Percentiles rank a stretch among this genome's conserved stretches.
Evolutionary conservation across 805 yeast genomes (phyloP).

Genomic region (Metschnikowia peoriensis): DNA sequence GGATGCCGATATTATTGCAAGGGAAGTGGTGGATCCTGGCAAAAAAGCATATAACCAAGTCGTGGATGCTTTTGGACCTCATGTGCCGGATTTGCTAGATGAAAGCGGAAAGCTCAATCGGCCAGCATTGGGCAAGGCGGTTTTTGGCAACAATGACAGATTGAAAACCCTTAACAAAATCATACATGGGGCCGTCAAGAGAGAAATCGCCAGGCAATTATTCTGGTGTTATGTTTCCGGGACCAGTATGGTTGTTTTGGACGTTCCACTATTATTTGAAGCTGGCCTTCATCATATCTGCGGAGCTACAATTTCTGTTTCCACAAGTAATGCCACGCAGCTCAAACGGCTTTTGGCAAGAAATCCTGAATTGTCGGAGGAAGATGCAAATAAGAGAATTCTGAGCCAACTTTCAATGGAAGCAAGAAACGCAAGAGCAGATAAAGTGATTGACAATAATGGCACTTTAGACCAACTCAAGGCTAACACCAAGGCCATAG

Average conservation of each 20-base stretch:
- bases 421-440: conserved; percentile 58
- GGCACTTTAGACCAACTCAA: conserved; percentile 25
- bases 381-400: conserved; percentile 73
- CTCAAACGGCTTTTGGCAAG: conserved; percentile 60
- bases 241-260: conserved; percentile 64
- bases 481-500: conserved; percentile 21
- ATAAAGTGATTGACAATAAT: conserved; percentile 65
- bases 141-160: conserved; percentile 66
- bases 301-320: conserved; percentile 66
- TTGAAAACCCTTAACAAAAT: conserved; percentile 63
- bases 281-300: conserved; percentile 68
- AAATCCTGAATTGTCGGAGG: conserved; percentile 60
- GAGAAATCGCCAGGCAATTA: conserved; percentile 59
- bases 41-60: conserved; percentile 65
- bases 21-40: conserved; percentile 82
- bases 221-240: conserved; percentile 57
- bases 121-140: conserved; percentile 70
- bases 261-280: conserved; percentile 89
- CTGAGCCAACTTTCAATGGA: conserved; percentile 69
- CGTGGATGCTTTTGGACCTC: conserved; percentile 54
- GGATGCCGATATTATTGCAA: conserved; percentile 91
- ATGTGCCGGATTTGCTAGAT: conserved; percentile 49
- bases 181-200: conserved; percentile 84
- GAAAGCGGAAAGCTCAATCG: conserved; percentile 57
- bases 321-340: conserved; percentile 60